Evolutionary conservation across 345 rosid genomes (phyloP).

Genomic region (Brassica juncea): DNA sequence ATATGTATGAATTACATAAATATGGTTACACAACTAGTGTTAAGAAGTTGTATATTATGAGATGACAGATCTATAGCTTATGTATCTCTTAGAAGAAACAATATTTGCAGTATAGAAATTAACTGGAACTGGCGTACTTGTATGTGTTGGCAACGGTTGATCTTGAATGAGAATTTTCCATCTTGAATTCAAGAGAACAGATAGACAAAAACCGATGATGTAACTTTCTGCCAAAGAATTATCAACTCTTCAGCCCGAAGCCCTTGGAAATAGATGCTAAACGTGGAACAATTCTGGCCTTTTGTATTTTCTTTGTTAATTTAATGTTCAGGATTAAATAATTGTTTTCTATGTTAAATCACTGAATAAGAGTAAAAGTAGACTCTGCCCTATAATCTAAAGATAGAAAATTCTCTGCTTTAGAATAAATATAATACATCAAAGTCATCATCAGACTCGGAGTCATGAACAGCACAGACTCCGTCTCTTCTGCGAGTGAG

Average conservation of each 20-base stretch:
- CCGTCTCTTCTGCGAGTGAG: conserved; percentile 23
- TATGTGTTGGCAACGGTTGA: not conserved
- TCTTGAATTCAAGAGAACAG: conserved; percentile 1
- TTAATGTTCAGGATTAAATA: not conserved
- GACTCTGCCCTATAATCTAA: conserved; percentile 4
- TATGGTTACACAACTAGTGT: not conserved
- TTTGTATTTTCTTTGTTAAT: not conserved
- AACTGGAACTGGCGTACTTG: not conserved
- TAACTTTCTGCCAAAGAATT: not conserved
- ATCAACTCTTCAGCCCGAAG: not conserved
- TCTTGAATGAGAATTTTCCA: not conserved
- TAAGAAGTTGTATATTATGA: not conserved
- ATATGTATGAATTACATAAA: not conserved
- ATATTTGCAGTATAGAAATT: not conserved
- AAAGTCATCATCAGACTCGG: conserved; percentile 17
- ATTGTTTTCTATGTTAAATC: conserved; percentile 3
- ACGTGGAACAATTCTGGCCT: conserved; percentile 18
- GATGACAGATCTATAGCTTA: not conserved
- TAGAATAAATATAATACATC: conserved; percentile 17
- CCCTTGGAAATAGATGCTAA: not conserved
- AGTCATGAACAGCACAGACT: conserved; percentile 3
- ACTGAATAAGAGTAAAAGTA: conserved; percentile 13
- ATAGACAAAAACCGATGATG: not conserved
- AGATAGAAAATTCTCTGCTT: conserved; percentile 28
- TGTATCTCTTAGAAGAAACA: not conserved